These are phyloP conservation scores for Sugiyamaella castrensis DNA, from an alignment of 1,139 yeast species.

Conservation along the genomic window DNA sequence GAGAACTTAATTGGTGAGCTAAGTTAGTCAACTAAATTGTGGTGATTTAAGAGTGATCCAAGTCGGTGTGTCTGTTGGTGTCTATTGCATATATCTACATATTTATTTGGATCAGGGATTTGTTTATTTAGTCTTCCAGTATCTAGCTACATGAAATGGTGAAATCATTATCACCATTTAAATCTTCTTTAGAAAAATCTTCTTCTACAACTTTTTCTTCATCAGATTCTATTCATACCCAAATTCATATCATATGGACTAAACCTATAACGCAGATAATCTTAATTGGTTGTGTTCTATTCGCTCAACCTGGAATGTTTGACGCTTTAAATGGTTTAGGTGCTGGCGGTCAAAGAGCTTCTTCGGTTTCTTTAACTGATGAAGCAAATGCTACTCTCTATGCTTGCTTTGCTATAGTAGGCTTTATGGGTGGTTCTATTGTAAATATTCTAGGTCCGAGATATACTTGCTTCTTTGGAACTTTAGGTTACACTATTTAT, in stretches of 20 bases:
- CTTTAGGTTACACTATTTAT: constrained; percentile 22
- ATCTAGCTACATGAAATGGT: no score
- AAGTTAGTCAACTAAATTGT: no score
- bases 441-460: constrained; percentile 22
- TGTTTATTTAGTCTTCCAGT: no score
- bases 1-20: no score
- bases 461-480: constrained; percentile 21
- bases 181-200: no score
- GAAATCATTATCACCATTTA: no score
- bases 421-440: constrained; percentile 21
- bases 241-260: constrained; percentile 10
- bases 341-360: constrained; percentile 21
- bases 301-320: constrained; percentile 24
- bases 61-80: no score
- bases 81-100: no score
- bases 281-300: constrained; percentile 22
- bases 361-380: constrained; percentile 20
- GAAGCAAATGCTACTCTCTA: constrained; percentile 20
- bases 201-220: neutral
- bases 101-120: no score
- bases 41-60: no score
- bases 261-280: constrained; percentile 20
- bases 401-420: constrained; percentile 22
- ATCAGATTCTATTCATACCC: neutral
- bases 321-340: constrained; percentile 24